A percentile compares a stretch with the other conserved stretches of the same genome.
These are phyloP conservation scores for Amaranthus tricolor DNA, from an alignment of 179 eudicot species.

Conservation along the genomic window DNA sequence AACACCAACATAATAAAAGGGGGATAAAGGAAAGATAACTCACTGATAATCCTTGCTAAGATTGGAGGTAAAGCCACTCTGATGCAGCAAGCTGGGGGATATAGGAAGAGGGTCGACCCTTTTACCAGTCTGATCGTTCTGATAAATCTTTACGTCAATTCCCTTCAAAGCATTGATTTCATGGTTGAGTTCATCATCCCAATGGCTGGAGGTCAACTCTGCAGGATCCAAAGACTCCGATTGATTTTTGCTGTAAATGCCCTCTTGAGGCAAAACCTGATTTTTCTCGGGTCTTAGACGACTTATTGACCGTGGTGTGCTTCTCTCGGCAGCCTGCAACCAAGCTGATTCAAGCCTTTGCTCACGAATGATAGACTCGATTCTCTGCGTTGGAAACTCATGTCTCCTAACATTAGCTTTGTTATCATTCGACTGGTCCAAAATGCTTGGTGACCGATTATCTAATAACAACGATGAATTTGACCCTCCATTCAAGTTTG, in stretches of 20 bases:
- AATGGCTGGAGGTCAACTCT: constrained; percentile 54
- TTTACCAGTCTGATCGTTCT: constrained; percentile 52
- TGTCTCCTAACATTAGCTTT: constrained; percentile 32
- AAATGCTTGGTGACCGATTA: constrained; percentile 33
- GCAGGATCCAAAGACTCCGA: constrained; percentile 33
- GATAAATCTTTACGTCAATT: constrained; percentile 40
- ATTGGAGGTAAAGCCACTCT: constrained; percentile 47
- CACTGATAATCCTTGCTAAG: constrained; percentile 68
- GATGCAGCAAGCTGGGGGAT: constrained; percentile 92
- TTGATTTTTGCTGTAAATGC: constrained; percentile 38
- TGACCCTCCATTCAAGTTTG: constrained; percentile 38
- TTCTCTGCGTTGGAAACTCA: constrained; percentile 75
- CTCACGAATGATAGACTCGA: constrained; percentile 85
- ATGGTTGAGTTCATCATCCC: constrained; percentile 74
- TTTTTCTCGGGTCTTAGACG: constrained; percentile 78
- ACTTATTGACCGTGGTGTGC: constrained; percentile 73
- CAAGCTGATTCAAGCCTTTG: constrained; percentile 97
- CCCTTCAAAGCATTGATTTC: constrained; percentile 68
- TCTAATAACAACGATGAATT: constrained; percentile 35
- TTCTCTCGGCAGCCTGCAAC: constrained; percentile 90
- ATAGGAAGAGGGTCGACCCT: constrained; percentile 53
- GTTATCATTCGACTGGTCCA: constrained; percentile 34
- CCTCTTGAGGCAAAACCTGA: constrained; percentile 90
- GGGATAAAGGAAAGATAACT: constrained; percentile 26
- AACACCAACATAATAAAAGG: neutral